A percentile compares a stretch with the other conserved stretches of the same genome.
These are phyloP conservation scores for Termitomyces sp. DNA, from an alignment of 768 basidiomycete species.

Conservation along the genomic window DNA sequence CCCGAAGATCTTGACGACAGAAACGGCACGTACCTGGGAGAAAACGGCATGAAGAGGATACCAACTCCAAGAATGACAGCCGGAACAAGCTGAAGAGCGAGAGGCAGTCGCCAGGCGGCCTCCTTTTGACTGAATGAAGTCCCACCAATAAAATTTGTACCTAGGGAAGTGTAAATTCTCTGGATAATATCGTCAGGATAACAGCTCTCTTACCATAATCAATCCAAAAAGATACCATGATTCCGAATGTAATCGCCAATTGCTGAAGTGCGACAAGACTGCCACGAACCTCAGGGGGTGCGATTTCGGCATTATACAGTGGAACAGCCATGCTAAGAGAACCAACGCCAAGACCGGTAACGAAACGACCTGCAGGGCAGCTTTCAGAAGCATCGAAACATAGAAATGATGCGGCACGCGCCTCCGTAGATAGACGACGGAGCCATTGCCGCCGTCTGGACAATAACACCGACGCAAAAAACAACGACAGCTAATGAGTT, in stretches of 20 bases:
- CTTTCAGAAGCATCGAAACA: constrained; percentile 12
- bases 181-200: neutral
- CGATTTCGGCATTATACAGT: constrained; percentile 68
- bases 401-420: constrained; percentile 9
- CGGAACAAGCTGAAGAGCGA: constrained; percentile 72
- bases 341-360: constrained; percentile 80
- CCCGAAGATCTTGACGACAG: neutral
- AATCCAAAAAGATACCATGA: constrained; percentile 62
- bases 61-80: constrained; percentile 69
- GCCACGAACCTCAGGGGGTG: constrained; percentile 80
- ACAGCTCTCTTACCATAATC: constrained; percentile 35
- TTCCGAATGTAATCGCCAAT: constrained; percentile 77
- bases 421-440: constrained; percentile 68
- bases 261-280: constrained; percentile 80
- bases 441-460: constrained; percentile 58
- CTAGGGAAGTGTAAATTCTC: constrained; percentile 45
- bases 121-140: constrained; percentile 52
- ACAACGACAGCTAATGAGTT: constrained; percentile 46
- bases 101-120: constrained; percentile 74
- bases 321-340: constrained; percentile 83
- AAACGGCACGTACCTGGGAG: constrained; percentile 47
- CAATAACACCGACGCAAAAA: constrained; percentile 71
- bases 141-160: constrained; percentile 71
- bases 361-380: constrained; percentile 50
- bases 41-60: constrained; percentile 77